Evolutionary conservation across 805 yeast genomes (phyloP), one percentile per base, ranked within the genome.

Genomic region (Maudiozyma pseudohumilis): DNA sequence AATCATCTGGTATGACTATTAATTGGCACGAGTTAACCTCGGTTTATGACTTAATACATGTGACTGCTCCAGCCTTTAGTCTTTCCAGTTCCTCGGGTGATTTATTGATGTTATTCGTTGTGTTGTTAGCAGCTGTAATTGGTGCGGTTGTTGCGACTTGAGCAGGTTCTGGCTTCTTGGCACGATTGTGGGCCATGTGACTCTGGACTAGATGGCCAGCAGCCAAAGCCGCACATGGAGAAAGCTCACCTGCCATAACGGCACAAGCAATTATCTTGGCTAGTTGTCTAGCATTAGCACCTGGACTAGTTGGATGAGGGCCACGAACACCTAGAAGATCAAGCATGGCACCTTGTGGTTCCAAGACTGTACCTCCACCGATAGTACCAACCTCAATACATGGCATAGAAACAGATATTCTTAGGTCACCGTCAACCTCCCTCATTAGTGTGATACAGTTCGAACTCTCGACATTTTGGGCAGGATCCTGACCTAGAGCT

Each of bases 401-500:
- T 23, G 99, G 99, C 99, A 92, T 92, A 4, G 97, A 85, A 13
- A 92, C 98, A 2, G 96, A 84, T 29, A 92, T 82, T 49, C 76
- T 80, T 55, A 92, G 71, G 54, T 85, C 85, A 11, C 96, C 98
- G 29, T 72, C 68, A 35, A 70, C 69, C 58, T 83, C 86, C 53
- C 80, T 79, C 94, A 92, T 87, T 48, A 94, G 69, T 1, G 99
- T 92, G 43, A 92, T 92, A 79, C 99, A 92, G 64, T 88, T 89
- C 23, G 96, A 87, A 43, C 94, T 80, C 66, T 89, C 99, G 38
- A 92, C 97, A 56, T 92, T 92, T 66, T 92, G 98, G 2, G 98
- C 98, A n/a, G 99, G 98, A 64, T 92, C 99, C 68, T 92, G 99
- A 41, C 99, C 99, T 40, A 95, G 75, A 4, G 99, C 99, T 46